Base-by-base conservation (phyloP, 2,329 filamentous ascomycete genomes). In the Beauveria varroae region DNA sequence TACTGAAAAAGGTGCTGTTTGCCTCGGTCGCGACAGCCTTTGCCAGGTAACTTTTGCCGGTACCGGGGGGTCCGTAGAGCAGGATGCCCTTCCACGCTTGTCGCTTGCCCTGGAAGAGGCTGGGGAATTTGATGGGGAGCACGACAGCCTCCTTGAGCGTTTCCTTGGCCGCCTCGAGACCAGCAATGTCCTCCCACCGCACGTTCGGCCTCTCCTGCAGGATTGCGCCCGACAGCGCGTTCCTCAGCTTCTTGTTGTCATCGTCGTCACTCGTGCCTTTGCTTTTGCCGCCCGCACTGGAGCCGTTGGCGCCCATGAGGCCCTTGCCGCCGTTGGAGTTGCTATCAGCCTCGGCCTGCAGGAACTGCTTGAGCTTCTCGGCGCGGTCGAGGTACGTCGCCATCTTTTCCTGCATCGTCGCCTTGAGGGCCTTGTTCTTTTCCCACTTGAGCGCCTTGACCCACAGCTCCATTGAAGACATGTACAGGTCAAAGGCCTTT, bases 361-460 rank as follows among this genome's bases (percentile, higher is more conserved):
- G 79, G 73, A 98, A 95, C 61, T 88, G 86, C 77, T 99, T 99
- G 66, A 99, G 85, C 80, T 98, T 98, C 80, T 99, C 95, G 65
- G 95, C 95, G 65, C 95, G 91, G 77, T 97, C 93, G 89, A 99
- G 96, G 81, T 99, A 99, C 73, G 97, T 93, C 69, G 83, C 90
- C 22, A 93, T 92, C 80, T 98, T 98, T 68, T 90, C 86, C 68
- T 95, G 89, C 75, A 99, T 97, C 85, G 96, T 96, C 73, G 96
- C 92, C 81, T 98, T 98, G 65, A 91, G 93, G 69, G 93, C 93
- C 65, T 90, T 87, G 78, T 97, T 98, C 84, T 98, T 99, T 80
- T 99, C 95, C 93, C 93, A 99, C 81, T 99, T 99, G 63, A 99
- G 83, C 40, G 95, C 95, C 64, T 98, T 89, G 90, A 99, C 96